Percentiles rank a stretch among this genome's conserved stretches.
Evolutionary conservation across 805 yeast genomes (phyloP).

Genomic region (Nakazawaea anatomiae): DNA sequence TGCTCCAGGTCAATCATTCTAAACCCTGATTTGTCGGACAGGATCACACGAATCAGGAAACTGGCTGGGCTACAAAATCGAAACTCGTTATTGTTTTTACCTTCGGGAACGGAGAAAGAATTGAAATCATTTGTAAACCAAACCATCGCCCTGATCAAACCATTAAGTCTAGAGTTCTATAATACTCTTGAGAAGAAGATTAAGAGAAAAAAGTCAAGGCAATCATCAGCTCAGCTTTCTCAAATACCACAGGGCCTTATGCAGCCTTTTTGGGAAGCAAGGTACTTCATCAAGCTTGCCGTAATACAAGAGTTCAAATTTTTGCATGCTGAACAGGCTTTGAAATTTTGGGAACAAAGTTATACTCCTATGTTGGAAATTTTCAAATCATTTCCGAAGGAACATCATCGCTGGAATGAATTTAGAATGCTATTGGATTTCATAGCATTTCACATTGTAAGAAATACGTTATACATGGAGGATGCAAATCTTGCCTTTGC

Average conservation of each 20-base stretch:
- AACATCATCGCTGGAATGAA: slow-evolving; percentile 32
- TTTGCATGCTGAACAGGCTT: slow-evolving; percentile 37
- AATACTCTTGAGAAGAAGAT: slow-evolving; percentile 31
- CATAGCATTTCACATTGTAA: slow-evolving; percentile 55
- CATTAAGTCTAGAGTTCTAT: slow-evolving; percentile 40
- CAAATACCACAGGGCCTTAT: slow-evolving; percentile 12
- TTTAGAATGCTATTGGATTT: slow-evolving; percentile 51
- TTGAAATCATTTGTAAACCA: slow-evolving; percentile 26
- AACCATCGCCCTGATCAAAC: slow-evolving; percentile 31
- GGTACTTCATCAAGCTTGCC: slow-evolving; percentile 48
- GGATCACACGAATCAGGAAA: slow-evolving; percentile 31
- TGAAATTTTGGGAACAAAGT: slow-evolving; percentile 45
- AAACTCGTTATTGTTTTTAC: slow-evolving; percentile 37
- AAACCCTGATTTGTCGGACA: slow-evolving; percentile 27
- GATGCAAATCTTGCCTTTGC: slow-evolving; percentile 53
- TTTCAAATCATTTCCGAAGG: slow-evolving; percentile 22
- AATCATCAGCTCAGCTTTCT: slow-evolving; percentile 3
- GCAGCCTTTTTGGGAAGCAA: slow-evolving; percentile 34
- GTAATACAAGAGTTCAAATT: slow-evolving; percentile 41
- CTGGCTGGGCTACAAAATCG: slow-evolving; percentile 37
- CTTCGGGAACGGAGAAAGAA: slow-evolving; percentile 35
- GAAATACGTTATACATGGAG: slow-evolving; percentile 53
- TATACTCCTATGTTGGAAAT: slow-evolving; percentile 44
- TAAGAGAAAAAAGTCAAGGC: slow-evolving; percentile 29
- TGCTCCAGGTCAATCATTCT: slow-evolving; percentile 22